phyloP scores from a whole-genome alignment of 1,139 yeast genomes.

The Scheffersomyces stambukii region DNA sequence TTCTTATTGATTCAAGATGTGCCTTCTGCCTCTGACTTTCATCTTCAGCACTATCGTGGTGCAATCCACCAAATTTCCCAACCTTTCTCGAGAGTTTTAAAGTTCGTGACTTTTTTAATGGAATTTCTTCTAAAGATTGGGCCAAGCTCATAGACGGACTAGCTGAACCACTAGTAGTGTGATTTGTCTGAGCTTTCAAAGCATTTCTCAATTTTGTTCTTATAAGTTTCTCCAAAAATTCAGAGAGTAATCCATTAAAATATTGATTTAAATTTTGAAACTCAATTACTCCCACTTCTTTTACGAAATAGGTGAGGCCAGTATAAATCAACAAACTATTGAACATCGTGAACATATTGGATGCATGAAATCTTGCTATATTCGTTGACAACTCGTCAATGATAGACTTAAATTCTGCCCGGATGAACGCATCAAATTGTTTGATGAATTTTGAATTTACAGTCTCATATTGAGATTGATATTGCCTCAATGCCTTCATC shows the following conservation, averaged over 20 bases:
- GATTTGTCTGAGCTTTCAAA: conserved; percentile 10
- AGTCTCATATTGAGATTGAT: conserved; percentile 56
- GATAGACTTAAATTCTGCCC: conserved; percentile 35
- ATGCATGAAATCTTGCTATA: conserved; percentile 21
- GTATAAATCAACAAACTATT: conserved; percentile 49
- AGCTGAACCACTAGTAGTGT: neutral
- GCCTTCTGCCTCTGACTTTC: conserved; percentile 4
- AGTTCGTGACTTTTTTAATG: conserved; percentile 30
- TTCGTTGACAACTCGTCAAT: conserved; percentile 25
- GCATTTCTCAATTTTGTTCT: conserved; percentile 17
- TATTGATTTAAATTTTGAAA: conserved; percentile 25
- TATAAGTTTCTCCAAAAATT: conserved; percentile 26
- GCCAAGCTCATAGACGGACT: conserved; percentile 8
- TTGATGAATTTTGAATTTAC: conserved; percentile 51
- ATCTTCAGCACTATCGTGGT: conserved; percentile 5
- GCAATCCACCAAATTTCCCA: conserved; percentile 15
- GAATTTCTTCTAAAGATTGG: conserved; percentile 12
- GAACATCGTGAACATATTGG: conserved; percentile 27
- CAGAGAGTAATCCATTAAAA: conserved; percentile 22
- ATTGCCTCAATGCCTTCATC: conserved; percentile 73
- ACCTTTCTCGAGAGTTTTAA: conserved; percentile 28
- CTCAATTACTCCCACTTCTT: conserved; percentile 45
- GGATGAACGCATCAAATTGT: conserved; percentile 45
- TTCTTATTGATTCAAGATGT: conserved; percentile 6
- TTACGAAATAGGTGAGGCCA: conserved; percentile 63